Base-by-base conservation (phyloP, 75 land plant species). In the Picea sitchensis region DNA sequence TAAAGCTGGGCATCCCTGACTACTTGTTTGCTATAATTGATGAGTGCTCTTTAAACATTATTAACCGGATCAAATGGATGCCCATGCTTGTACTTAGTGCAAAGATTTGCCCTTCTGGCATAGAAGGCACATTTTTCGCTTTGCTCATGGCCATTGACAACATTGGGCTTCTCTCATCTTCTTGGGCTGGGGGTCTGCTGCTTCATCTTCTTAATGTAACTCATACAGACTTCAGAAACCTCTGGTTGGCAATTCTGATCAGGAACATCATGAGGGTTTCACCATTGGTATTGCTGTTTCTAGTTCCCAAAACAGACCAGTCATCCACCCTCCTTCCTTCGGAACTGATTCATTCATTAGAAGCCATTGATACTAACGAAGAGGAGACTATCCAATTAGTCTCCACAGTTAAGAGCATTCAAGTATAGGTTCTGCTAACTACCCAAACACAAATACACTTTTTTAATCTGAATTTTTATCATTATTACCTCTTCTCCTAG, bases 61-160 rank as follows among this genome's bases (percentile, higher is more conserved):
- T 84, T 9, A 41, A 36, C 6, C 77, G 81, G 14, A 68, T 87
- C 59, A 86, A 83, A 47, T 87, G 89, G 89, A 86, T 87, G 80
- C 89, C 89, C 20, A 83, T 85, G 64, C 84, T 87, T 14, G 89
- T 87, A 14, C 76, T 87, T 20, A 79, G 84, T 59, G 79, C 89
- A 44, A 82, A 77, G 58, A 59, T 87, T 21, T 87, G 89, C 69
- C 87, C 89, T 21, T 23, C 81, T 2, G 85, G 83, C 36, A 87
- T 87, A 26, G 89, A 87, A 67, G 89, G 89, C 51, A 87, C 88
- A 20, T 87, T 87, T 80, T 87, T 87, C 68, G 89, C 89, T 21
- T 73, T 87, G 20, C 82, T 87, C n/a, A 85, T 87, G 89, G 82
- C 88, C 63, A 80, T 85, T 3, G 89, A 87, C 74, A 87, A 83